These are phyloP conservation scores for Kodamaea jinghongensis DNA, from an alignment of 805 yeast species.

Conservation along the genomic window DNA sequence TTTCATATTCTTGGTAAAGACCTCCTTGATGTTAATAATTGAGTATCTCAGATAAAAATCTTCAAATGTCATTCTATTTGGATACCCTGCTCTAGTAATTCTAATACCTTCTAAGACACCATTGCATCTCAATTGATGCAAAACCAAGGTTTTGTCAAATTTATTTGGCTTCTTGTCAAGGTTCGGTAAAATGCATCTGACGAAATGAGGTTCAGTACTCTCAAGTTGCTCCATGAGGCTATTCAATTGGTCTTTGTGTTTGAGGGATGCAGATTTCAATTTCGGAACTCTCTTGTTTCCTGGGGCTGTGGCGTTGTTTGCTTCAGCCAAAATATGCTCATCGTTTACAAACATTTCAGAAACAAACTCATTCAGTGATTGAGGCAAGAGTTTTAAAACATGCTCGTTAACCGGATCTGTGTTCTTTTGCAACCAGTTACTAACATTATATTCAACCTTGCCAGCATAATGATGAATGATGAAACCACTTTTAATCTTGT, in stretches of 20 bases:
- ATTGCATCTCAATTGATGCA: slow-evolving; percentile 89
- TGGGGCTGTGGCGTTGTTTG: slow-evolving; percentile 25
- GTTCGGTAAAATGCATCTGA: slow-evolving; percentile 93
- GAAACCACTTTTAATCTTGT: slow-evolving; percentile 74
- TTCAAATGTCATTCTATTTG: slow-evolving; percentile 82
- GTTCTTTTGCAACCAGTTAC: slow-evolving; percentile 92
- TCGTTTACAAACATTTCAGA: slow-evolving; percentile 49
- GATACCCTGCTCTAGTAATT: slow-evolving; percentile 95
- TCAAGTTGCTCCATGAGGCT: slow-evolving; percentile 69
- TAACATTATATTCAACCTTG: slow-evolving; percentile 87
- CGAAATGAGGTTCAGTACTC: slow-evolving; percentile 92
- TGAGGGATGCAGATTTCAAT: slow-evolving; percentile 70
- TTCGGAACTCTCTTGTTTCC: slow-evolving; percentile 26
- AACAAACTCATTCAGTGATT: slow-evolving; percentile 58
- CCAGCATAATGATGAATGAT: slow-evolving; percentile 93
- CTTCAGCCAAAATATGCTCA: slow-evolving; percentile 19
- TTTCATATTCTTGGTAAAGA: slow-evolving; percentile 49
- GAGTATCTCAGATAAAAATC: slow-evolving; percentile 77
- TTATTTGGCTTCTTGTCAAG: slow-evolving; percentile 63
- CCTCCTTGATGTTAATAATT: slow-evolving; percentile 55
- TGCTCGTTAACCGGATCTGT: slow-evolving; percentile 88
- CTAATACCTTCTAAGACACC: slow-evolving; percentile 98
- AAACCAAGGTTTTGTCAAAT: slow-evolving; percentile 72
- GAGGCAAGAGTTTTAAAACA: slow-evolving; percentile 56
- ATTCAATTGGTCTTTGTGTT: slow-evolving; percentile 81